These are phyloP conservation scores for Claviceps paspali DNA, from an alignment of 2,329 filamentous ascomycete genomes.

Conservation along the genomic window DNA sequence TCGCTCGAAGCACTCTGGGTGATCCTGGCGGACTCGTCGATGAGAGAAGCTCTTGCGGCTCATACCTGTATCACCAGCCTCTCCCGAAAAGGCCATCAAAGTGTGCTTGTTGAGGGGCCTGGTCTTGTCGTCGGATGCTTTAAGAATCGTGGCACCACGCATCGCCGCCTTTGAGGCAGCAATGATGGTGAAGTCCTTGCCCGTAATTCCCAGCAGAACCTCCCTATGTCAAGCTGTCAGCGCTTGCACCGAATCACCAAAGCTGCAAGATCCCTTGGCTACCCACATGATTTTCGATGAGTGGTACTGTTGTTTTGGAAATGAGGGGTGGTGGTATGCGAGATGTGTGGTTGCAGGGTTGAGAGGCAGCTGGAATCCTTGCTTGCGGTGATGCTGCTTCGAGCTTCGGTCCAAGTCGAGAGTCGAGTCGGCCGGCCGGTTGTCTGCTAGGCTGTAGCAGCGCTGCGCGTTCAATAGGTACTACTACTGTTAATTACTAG, in stretches of 20 bases:
- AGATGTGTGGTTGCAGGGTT: not conserved
- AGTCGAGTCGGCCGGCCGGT: too few relatives aligned
- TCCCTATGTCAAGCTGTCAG: constrained; percentile 47
- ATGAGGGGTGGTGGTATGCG: constrained; percentile 1
- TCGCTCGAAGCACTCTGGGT: not conserved
- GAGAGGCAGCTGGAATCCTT: not conserved
- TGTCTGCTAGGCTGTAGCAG: constrained; percentile 21
- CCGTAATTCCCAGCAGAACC: constrained; percentile 93
- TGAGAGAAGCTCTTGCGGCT: constrained; percentile 2
- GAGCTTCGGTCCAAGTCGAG: constrained; percentile 5
- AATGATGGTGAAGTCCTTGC: constrained; percentile 98
- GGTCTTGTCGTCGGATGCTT: constrained; percentile 93
- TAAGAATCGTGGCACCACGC: constrained; percentile 92
- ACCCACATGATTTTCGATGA: constrained; percentile 5
- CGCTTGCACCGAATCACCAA: not conserved
- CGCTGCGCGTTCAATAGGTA: constrained; percentile 19
- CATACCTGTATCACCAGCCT: constrained; percentile 86
- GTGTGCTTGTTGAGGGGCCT: constrained; percentile 84
- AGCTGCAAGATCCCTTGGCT: not conserved
- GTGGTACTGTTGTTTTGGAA: not conserved
- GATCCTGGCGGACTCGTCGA: not conserved
- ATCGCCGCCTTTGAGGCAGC: constrained; percentile 96
- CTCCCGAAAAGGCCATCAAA: constrained; percentile 86
- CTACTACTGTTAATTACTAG: too few relatives aligned
- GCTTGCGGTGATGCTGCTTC: constrained; percentile 1